Evolutionary conservation across 2,329 filamentous ascomycete genomes (phyloP).

Genomic region (Trichoderma afroharzianum): DNA sequence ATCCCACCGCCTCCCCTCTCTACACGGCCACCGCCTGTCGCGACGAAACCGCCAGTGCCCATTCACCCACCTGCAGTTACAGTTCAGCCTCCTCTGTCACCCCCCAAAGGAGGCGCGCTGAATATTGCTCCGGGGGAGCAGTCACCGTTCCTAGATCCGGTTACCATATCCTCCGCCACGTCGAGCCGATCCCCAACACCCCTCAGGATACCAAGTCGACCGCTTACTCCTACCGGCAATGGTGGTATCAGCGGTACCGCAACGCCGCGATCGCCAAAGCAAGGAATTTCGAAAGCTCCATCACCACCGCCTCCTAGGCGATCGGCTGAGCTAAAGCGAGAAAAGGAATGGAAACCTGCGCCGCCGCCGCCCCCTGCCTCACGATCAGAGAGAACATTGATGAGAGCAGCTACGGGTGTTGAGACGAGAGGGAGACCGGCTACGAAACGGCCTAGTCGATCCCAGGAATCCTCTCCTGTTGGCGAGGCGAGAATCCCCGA

Average conservation of each 20-base stretch:
- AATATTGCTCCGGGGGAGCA: slow-evolving; percentile 38
- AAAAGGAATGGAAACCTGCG: slow-evolving; percentile 41
- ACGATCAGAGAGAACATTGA: slow-evolving; percentile 64
- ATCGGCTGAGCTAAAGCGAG: slow-evolving; percentile 55
- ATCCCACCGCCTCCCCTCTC: slow-evolving; percentile 25
- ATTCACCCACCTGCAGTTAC: slow-evolving; percentile 60
- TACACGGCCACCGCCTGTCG: slow-evolving; percentile 24
- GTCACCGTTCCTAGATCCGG: slow-evolving; percentile 46
- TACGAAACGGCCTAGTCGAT: slow-evolving; percentile 19
- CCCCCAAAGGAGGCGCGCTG: slow-evolving; percentile 48
- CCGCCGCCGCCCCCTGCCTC: slow-evolving; percentile 70
- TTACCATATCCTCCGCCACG: slow-evolving; percentile 38
- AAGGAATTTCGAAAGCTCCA: slow-evolving; percentile 49
- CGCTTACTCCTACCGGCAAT: slow-evolving; percentile 47
- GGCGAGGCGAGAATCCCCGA: slow-evolving; percentile 75
- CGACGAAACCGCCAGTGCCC: slow-evolving; percentile 24
- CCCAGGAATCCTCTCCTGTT: slow-evolving; percentile 67
- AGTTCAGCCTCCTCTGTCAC: slow-evolving; percentile 67
- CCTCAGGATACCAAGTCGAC: slow-evolving; percentile 53
- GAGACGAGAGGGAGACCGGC: slow-evolving; percentile 18
- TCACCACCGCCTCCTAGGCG: slow-evolving; percentile 62
- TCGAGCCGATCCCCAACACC: slow-evolving; percentile 42
- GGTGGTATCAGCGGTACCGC: slow-evolving; percentile 18
- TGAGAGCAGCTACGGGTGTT: slow-evolving; percentile 21
- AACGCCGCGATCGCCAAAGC: slow-evolving; percentile 43